These are phyloP conservation scores for Cyberlindnera americana DNA, from an alignment of 805 yeast species.

Conservation along the genomic window DNA sequence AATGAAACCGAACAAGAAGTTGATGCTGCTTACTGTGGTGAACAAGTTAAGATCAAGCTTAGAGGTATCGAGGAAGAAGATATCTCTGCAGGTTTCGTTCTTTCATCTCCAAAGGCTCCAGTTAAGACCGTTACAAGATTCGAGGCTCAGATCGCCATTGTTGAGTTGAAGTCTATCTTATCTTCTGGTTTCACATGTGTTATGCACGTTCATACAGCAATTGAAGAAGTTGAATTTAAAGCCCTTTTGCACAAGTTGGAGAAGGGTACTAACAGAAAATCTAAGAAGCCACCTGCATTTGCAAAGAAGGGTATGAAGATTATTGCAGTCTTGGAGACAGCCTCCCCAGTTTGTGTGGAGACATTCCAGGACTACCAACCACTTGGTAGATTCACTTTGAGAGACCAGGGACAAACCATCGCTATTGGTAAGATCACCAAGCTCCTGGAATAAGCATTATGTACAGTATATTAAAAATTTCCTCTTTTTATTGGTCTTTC, in stretches of 20 bases:
- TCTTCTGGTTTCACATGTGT: constrained; percentile 97
- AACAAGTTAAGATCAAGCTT: constrained; percentile 89
- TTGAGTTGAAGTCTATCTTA: constrained; percentile 90
- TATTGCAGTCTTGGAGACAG: constrained; percentile 83
- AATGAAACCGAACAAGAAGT: constrained; percentile 97
- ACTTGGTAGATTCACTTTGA: constrained; percentile 94
- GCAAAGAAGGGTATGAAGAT: constrained; percentile 99
- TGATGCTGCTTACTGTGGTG: constrained; percentile 88
- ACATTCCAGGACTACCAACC: constrained; percentile 90
- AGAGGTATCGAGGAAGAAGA: constrained; percentile 98
- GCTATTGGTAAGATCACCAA: constrained; percentile 98
- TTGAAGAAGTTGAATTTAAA: constrained; percentile 86
- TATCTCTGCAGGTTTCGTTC: constrained; percentile 84
- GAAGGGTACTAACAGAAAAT: constrained; percentile 94
- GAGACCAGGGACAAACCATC: constrained; percentile 97
- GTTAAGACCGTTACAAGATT: constrained; percentile 87
- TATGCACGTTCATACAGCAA: constrained; percentile 98
- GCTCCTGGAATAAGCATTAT: constrained; percentile 52
- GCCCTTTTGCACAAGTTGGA: constrained; percentile 88
- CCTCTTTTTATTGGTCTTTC: no score
- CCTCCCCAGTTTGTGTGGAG: constrained; percentile 90
- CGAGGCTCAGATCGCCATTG: constrained; percentile 96
- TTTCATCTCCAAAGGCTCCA: constrained; percentile 82
- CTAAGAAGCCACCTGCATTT: constrained; percentile 96
- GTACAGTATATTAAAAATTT: no score